Conservation (phyloP, 2,329 filamentous ascomycete species). For the Pseudogymnoascus destructans region DNA sequence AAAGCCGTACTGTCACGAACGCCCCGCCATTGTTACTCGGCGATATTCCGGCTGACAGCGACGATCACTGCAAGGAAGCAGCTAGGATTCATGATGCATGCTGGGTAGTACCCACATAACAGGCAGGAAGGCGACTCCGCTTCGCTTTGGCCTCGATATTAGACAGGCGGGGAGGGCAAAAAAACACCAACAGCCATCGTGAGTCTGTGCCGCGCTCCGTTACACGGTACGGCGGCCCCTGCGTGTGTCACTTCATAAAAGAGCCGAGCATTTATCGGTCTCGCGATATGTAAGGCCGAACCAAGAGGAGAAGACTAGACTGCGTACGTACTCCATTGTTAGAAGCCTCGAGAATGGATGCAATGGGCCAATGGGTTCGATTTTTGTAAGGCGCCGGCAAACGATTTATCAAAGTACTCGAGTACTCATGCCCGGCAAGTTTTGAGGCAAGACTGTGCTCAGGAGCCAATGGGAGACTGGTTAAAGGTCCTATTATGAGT, state of each 20-base stretch:
- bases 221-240: neutral
- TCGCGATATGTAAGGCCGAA: constrained; percentile 3
- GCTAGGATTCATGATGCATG: neutral
- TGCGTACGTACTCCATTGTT: neutral
- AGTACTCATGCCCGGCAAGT: neutral
- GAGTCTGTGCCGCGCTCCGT: constrained; percentile 1
- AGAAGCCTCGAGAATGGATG: neutral
- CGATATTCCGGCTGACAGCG: neutral
- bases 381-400: neutral
- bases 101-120: neutral
- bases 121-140: neutral
- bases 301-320: neutral
- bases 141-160: constrained; percentile 6
- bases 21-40: neutral
- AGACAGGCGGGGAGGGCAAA: neutral
- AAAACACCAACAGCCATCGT: neutral
- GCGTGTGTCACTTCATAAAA: constrained; percentile 5
- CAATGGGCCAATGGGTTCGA: neutral
- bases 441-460: neutral
- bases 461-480: neutral
- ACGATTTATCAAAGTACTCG: neutral
- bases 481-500: neutral
- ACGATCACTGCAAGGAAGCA: neutral
- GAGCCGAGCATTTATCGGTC: neutral
- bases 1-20: neutral